Base-by-base conservation (phyloP, 2,329 filamentous ascomycete species). In the Alternaria consortialis region DNA sequence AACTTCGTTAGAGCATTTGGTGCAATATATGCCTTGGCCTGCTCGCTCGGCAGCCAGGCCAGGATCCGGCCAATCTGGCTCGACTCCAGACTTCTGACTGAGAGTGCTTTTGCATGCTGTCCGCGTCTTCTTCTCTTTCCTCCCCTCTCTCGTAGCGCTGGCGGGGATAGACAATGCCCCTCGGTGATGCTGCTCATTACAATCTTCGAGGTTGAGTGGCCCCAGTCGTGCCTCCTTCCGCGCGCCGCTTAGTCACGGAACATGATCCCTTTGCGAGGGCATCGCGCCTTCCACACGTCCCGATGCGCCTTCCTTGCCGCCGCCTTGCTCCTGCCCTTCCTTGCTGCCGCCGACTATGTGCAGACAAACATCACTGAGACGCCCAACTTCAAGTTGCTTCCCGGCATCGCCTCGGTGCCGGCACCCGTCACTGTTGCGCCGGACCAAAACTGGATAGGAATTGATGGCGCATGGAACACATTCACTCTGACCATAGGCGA, bases 401-500 rank as follows among this genome's bases (percentile, higher is more conserved):
- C 66, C 6, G 66, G 65, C 27, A 32, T 73, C 6, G 36, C 61
- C 5, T 72, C 68, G 4, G 62, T 77, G 7, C 75, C 76, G 1
- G 63, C 65, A 6, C 77, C 78, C 13, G 60, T 80, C 12, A 62
- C 64, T 9, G 74, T 80, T 37, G 62, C 72, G 31, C 77, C 78
- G 9, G 71, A 76, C 39, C 78, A 80, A 66, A 70, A 74, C 56
- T 80, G 75, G 75, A 66, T 70, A 48, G 78, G 77, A 20, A 78
- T 79, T 58, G 74, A 79, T 57, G 73, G 77, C 51, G 40, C 63
- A 64, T 94, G 91, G 91, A 92, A 90, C 15, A 87, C 89, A 7
- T 87, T 92, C 65, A 83, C 82, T 12, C 81, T 93, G 61, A 85
- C 80, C 68, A 82, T 85, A 20, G 88, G 88, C 52, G 80, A 78